Evolutionary conservation across 305 asterid species (phyloP), one percentile per base, ranked within the genome.

Genomic region (Fraxinus albicans): DNA sequence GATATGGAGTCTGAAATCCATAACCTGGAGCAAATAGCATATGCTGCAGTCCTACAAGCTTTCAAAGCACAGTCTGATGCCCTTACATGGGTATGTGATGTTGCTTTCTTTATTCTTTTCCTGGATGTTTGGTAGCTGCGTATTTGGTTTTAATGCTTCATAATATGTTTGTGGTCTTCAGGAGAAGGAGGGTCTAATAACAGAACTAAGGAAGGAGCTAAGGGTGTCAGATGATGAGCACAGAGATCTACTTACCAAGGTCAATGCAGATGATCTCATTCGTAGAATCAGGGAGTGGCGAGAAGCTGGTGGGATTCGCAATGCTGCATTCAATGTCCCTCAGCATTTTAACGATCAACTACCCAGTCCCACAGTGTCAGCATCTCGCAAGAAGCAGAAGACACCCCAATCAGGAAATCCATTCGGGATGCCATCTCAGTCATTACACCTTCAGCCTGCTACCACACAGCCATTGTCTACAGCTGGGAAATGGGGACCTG

Each of bases 61-160:
- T 95, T 97, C 83, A 94, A 97, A 89, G 99, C 99, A 13, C 99
- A 97, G 84, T 97, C 99, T 60, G 97, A 97, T 86, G 99, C 99
- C 76, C 97, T 97, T 80, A 87, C 98, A 86, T 97, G 99, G 99
- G 99, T 97, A 95, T 74, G 33, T 47, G 29, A 3, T 73, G 72
- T 53, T 86, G 31, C 77, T 34, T 80, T 81, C 63, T 10, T 80
- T 63, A 21, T 88, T 83, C 47, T 75, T 47, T 17, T 80, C 75
- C 47, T 77, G 55, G 44, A 63, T 82, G 19, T 63, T 77, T 31
- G 81, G 44, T 36, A 60, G 65, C 76, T 44, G 13, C 77, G 81
- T 38, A 83, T 74, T 81, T 44, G 29, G 27, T 34, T 75, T 77
- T 72, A 38, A 21, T 67, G 53, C 70, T 47, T 72, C 40, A 27